Evolutionary conservation across 345 rosid genomes (phyloP), one percentile per base, ranked within the genome.

Genomic region (Schrenkiella parvula): DNA sequence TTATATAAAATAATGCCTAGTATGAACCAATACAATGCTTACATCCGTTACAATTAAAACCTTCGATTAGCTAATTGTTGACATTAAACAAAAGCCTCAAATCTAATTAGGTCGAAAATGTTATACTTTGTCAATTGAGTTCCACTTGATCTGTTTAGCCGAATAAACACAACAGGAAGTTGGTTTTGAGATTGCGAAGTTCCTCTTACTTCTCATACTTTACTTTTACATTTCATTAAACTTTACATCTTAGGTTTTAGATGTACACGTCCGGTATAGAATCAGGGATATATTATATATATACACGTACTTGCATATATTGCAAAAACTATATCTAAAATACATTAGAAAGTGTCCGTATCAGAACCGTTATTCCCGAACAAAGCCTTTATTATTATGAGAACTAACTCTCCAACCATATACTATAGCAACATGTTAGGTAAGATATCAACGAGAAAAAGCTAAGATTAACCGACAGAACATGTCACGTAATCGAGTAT

Each of bases 401-500:
- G 22, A 60, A 26, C 10, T 48, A 71, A 71, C 53, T 41, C 29
- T 62, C 53, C 76, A 52, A 63, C 63, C 54, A 52, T 72, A 52
- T 62, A 39, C 10, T 48, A 57, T 13, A 37, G 60, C 68, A 52
- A 52, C 69, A 41, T 62, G 63, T 52, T 19, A 37, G 46, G 53
- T 42, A 52, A 53, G 21, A 62, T 38, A 61, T 28, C 15, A 63
- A 31, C 51, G 25, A 31, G 25, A 31, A 51, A 53, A 51, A 53
- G 28, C n/a, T 17, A 38, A 60, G 38, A 71, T 26, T 28, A 71
- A 31, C 35, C 39, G 61, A 64, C 38, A 64, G 6, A 53, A 43
- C 31, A 53, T 63, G 76, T 63, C 12, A 15, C 41, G 56, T 53
- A 72, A 54, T 32, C 25, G 41, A 31, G 55, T 56, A 44, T 34